Evolutionary conservation across 345 rosid species (phyloP), one percentile per base, ranked within the genome.

Genomic region (Theobroma cacao): DNA sequence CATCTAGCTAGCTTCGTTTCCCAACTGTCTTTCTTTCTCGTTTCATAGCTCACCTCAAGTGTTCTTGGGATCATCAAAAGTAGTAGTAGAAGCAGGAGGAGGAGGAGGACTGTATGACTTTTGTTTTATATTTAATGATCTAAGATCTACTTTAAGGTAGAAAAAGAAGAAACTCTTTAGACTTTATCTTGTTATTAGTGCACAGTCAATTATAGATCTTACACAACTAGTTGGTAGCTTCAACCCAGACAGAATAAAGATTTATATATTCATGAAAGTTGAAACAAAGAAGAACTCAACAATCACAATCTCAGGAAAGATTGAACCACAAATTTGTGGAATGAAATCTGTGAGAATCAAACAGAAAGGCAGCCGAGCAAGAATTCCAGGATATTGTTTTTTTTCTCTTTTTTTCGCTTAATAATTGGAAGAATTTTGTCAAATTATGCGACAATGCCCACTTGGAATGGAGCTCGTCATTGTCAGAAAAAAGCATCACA

Each of bases 401-500:
- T 52, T 3, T 76, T 34, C 1, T 63, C 1, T 33, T 3, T 31
- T 7, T 30, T 47, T 50, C 0, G 8, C 38, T 31, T 18, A 47
- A 34, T 75, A 79, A 75, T 79, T 45, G 80, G 85, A 78, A 76
- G 85, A 77, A 61, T 77, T 76, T 60, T 78, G 76, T 78, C 68
- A 64, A 80, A 64, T 79, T 45, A 48, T 65, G 45, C 58, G 76
- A 48, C 69, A 76, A 3, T 65, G 65, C 60, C 75, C 74, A 78
- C 74, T 60, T 40, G 24, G 66, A 33, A 50, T 71, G 24, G 66
- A 79, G 72, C 56, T 79, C 65, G 75, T 79, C 85, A 2, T 71
- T 63, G 47, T 76, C 85, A 70, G 56, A 7, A 13, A 52, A 48
- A 45, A 45, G 60, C 31, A 48, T 64, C 61, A 56, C 14, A 63